These are phyloP conservation scores for Helminthosporium solani DNA, from an alignment of 2,329 filamentous ascomycete genomes.

Conservation along the genomic window DNA sequence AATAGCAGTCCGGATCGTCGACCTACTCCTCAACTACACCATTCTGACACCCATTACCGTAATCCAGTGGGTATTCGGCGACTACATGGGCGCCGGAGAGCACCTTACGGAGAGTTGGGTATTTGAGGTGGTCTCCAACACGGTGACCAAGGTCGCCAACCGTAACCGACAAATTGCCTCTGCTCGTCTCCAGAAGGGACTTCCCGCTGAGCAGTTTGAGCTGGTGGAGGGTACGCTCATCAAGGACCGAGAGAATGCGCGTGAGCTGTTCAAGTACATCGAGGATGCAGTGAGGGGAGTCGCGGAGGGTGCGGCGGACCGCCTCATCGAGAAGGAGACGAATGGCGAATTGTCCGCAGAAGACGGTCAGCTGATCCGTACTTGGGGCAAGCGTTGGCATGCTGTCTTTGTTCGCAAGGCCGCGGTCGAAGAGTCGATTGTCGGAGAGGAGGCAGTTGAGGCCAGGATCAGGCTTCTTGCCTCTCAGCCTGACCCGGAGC, in stretches of 20 bases:
- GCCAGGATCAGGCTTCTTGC: slow-evolving; percentile 44
- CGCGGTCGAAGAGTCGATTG: slow-evolving; percentile 79
- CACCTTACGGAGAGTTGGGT: slow-evolving; percentile 73
- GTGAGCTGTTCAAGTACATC: slow-evolving; percentile 76
- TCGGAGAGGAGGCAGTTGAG: slow-evolving; percentile 56
- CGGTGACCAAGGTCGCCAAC: slow-evolving; percentile 84
- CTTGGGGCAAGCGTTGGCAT: slow-evolving; percentile 85
- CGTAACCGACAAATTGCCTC: slow-evolving; percentile 78
- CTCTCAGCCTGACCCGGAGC: slow-evolving; percentile 25
- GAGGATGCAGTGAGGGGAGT: slow-evolving; percentile 75
- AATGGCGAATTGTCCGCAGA: slow-evolving; percentile 42
- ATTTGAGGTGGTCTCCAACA: slow-evolving; percentile 87
- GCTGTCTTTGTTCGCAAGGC: slow-evolving; percentile 79
- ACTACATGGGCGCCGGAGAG: slow-evolving; percentile 63
- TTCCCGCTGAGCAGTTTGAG: slow-evolving; percentile 58
- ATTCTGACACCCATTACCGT: slow-evolving; percentile 85
- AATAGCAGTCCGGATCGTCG: slow-evolving; percentile 86
- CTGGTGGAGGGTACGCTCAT: slow-evolving; percentile 66
- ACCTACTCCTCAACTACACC: slow-evolving; percentile 96
- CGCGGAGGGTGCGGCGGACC: slow-evolving; percentile 71
- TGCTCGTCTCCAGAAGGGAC: slow-evolving; percentile 59
- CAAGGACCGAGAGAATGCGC: slow-evolving; percentile 72
- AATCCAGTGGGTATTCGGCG: slow-evolving; percentile 82
- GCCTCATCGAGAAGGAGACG: slow-evolving; percentile 70
- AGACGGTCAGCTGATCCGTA: slow-evolving; percentile 63